These are phyloP conservation scores for Coniosporium tulheliwenetii DNA, from an alignment of 2,329 filamentous ascomycete genomes.

Conservation along the genomic window DNA sequence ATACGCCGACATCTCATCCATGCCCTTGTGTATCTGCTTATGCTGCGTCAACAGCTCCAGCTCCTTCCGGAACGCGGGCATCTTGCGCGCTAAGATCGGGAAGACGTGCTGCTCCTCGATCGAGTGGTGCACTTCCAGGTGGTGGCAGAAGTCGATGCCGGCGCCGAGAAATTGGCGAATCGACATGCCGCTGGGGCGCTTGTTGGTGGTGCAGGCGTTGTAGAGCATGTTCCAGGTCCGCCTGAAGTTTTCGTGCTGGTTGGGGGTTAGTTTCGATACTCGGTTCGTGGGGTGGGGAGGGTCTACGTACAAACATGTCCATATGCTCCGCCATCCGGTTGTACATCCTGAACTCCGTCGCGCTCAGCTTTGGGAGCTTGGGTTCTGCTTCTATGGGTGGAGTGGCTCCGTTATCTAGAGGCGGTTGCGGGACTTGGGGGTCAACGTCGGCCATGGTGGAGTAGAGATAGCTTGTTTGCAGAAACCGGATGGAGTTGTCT, in stretches of 20 bases:
- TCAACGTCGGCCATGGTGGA: too few relatives aligned
- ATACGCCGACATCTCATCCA: slow-evolving; percentile 18
- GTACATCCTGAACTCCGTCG: slow-evolving; percentile 51
- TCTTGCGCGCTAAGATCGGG: slow-evolving; percentile 57
- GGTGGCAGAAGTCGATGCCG: slow-evolving; percentile 53
- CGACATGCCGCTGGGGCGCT: slow-evolving; percentile 47
- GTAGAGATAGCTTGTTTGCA: too few relatives aligned
- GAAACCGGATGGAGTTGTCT: too few relatives aligned
- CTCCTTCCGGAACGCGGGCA: slow-evolving; percentile 60
- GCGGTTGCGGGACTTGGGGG: too few relatives aligned
- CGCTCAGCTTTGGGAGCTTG: slow-evolving; percentile 44
- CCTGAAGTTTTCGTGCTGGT: slow-evolving; percentile 62
- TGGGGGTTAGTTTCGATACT: slow-evolving; percentile 12
- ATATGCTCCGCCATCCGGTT: slow-evolving; percentile 62
- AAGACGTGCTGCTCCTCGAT: slow-evolving; percentile 78
- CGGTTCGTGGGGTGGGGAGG: slow-evolving; percentile 1
- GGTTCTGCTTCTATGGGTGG: too few relatives aligned
- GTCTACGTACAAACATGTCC: slow-evolving; percentile 49
- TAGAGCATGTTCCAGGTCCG: slow-evolving; percentile 57
- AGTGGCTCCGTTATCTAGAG: too few relatives aligned
- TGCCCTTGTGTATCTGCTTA: slow-evolving; percentile 54
- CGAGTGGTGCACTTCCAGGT: slow-evolving; percentile 61
- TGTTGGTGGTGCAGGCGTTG: slow-evolving; percentile 42
- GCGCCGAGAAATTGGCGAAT: slow-evolving; percentile 52
- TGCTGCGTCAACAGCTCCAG: slow-evolving; percentile 61